Conservation (phyloP, 805 yeast genomes). For the Debaryomyces tyrocola region DNA sequence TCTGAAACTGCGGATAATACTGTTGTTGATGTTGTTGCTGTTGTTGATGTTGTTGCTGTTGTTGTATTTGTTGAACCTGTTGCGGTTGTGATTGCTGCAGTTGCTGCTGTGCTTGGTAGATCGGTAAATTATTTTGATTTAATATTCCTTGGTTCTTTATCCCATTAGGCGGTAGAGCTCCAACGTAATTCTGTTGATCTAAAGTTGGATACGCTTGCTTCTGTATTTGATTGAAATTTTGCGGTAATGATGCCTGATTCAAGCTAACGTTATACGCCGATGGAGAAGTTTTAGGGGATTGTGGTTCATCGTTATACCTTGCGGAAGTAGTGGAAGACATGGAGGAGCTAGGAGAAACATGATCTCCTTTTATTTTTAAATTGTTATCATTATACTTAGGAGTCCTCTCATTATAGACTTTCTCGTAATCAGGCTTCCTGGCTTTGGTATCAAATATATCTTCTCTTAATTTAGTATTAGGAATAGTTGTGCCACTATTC, state of each 20-base stretch:
- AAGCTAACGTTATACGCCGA: conserved; percentile 9
- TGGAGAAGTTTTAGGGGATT: conserved; percentile 42
- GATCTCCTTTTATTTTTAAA: conserved; percentile 10
- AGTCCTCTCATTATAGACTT: conserved; percentile 5
- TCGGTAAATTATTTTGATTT: conserved; percentile 7
- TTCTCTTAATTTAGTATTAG: conserved; percentile 30
- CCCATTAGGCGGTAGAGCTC: background rate
- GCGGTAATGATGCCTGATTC: conserved; percentile 7
- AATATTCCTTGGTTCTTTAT: background rate
- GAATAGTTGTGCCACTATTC: conserved; percentile 5
- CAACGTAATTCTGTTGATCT: background rate
- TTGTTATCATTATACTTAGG: background rate
- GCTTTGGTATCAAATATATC: conserved; percentile 34
- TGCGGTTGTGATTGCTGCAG: conserved; percentile 8
- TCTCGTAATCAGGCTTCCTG: conserved; percentile 1
- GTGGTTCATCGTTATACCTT: conserved; percentile 34
- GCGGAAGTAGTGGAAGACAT: conserved; percentile 31
- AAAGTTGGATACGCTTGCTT: conserved; percentile 12
- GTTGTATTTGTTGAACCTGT: conserved; percentile 10
- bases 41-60: conserved; percentile 7
- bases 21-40: conserved; percentile 7
- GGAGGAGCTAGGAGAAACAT: conserved; percentile 37
- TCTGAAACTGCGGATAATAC: conserved; percentile 3
- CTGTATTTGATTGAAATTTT: conserved; percentile 17
- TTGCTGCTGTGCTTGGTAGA: conserved; percentile 9